phyloP scores from a whole-genome alignment of 2,329 filamentous ascomycete species.

The Monosporascus sp. region DNA sequence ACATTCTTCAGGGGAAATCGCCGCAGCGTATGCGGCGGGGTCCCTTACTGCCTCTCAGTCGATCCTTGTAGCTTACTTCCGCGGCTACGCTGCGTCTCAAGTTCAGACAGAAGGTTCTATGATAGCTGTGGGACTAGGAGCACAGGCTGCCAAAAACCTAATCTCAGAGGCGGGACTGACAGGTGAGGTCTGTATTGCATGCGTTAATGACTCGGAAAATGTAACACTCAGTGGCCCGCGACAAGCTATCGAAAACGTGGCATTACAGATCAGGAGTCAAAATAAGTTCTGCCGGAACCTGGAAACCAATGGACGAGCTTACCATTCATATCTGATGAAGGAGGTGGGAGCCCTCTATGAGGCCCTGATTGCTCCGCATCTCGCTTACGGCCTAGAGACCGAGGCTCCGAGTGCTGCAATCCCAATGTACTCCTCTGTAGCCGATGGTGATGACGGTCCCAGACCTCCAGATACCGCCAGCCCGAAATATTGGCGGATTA shows the following conservation, averaged over 20 bases:
- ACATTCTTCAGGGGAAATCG: conserved; percentile 34
- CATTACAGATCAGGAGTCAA: neutral
- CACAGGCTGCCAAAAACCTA: neutral
- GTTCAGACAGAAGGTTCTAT: conserved; percentile 9
- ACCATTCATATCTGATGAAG: conserved; percentile 13
- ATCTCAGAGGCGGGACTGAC: neutral
- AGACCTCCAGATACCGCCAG: neutral
- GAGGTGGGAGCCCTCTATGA: conserved; percentile 12
- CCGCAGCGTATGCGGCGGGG: conserved; percentile 36
- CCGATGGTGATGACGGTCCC: neutral
- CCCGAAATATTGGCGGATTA: conserved; percentile 10
- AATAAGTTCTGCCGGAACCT: conserved; percentile 2
- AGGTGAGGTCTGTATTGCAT: conserved; percentile 10
- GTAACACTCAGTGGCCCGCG: conserved; percentile 10
- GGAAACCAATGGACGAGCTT: conserved; percentile 4
- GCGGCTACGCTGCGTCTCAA: conserved; percentile 9
- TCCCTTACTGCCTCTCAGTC: conserved; percentile 10
- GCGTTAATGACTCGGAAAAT: conserved; percentile 13
- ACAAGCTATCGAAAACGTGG: neutral
- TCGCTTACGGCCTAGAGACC: no score
- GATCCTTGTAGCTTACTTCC: conserved; percentile 15
- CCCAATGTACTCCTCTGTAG: conserved; percentile 13
- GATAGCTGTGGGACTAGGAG: conserved; percentile 13
- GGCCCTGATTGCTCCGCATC: conserved; percentile 1
- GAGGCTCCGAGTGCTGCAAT: conserved; percentile 1